Conservation (phyloP, 2,329 filamentous ascomycete species). For the Fusarium cyanostomum region DNA sequence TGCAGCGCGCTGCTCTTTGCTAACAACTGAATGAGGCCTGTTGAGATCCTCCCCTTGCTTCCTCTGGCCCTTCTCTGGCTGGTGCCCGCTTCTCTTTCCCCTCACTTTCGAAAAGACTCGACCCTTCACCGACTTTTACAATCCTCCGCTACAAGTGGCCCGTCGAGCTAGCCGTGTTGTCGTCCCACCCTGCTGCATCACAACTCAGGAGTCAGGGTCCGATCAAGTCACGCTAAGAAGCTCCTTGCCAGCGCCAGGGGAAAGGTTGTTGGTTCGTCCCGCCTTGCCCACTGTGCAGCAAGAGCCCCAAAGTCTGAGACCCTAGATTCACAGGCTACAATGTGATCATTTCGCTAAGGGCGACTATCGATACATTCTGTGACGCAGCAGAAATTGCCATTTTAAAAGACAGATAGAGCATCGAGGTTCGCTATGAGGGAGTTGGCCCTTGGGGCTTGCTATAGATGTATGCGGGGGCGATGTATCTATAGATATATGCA, state of each 20-base stretch:
- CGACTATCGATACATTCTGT: neutral
- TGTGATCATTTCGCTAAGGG: neutral
- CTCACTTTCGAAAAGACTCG: conserved; percentile 28
- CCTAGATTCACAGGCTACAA: conserved; percentile 8
- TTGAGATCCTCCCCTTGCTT: conserved; percentile 31
- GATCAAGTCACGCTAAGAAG: conserved; percentile 31
- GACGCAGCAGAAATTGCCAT: neutral
- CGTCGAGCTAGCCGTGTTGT: conserved; percentile 33
- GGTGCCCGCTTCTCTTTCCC: conserved; percentile 36
- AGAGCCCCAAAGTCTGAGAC: conserved; percentile 8
- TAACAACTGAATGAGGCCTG: conserved; percentile 17
- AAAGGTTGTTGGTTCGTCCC: conserved; percentile 32
- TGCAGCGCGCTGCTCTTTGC: conserved; percentile 11
- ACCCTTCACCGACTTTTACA: conserved; percentile 48
- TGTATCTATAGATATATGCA: neutral
- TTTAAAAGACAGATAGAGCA: neutral
- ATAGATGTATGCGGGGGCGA: neutral
- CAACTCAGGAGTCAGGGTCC: conserved; percentile 42
- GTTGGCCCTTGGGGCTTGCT: neutral
- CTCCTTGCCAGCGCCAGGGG: conserved; percentile 25
- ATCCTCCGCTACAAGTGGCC: conserved; percentile 38
- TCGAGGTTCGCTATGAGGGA: neutral
- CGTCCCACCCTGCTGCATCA: conserved; percentile 37
- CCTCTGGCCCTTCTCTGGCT: conserved; percentile 28
- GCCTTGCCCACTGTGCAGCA: conserved; percentile 1